Percentiles rank a stretch among this genome's conserved stretches.
These are phyloP conservation scores for Tuber aestivum DNA, from an alignment of 495 filamentous ascomycete species.

Conservation along the genomic window DNA sequence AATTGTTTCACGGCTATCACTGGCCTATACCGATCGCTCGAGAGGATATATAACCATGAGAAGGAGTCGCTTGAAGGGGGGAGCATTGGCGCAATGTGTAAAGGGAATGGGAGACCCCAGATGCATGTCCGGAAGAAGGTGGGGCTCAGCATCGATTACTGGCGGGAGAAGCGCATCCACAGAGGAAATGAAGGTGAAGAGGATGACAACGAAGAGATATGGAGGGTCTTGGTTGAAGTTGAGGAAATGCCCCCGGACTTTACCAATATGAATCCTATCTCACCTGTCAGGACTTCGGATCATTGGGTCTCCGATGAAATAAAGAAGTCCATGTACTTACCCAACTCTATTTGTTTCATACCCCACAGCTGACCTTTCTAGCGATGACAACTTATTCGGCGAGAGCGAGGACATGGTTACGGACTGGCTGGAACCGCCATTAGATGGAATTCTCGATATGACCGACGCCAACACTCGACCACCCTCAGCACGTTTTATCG, in stretches of 20 bases:
- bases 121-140: constrained; percentile 69
- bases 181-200: constrained; percentile 42
- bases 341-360: constrained; percentile 8
- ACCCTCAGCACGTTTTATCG: constrained; percentile 74
- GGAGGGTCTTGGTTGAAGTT: constrained; percentile 61
- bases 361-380: constrained; percentile 8
- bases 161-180: constrained; percentile 59
- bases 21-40: constrained; percentile 64
- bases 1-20: constrained; percentile 87
- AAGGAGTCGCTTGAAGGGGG: constrained; percentile 52
- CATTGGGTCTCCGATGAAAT: constrained; percentile 60
- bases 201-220: constrained; percentile 48
- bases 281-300: constrained; percentile 57
- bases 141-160: constrained; percentile 79
- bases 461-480: constrained; percentile 24
- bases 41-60: constrained; percentile 61
- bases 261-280: constrained; percentile 48
- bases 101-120: constrained; percentile 65
- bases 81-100: constrained; percentile 55
- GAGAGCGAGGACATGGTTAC: constrained; percentile 47
- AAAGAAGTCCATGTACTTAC: constrained; percentile 46
- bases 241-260: constrained; percentile 47
- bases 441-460: constrained; percentile 44
- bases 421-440: constrained; percentile 61
- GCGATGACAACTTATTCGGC: constrained; percentile 47